These are phyloP conservation scores for Mucor indicus DNA, from an alignment of 371 early-diverging fungal genomes.

Conservation along the genomic window DNA sequence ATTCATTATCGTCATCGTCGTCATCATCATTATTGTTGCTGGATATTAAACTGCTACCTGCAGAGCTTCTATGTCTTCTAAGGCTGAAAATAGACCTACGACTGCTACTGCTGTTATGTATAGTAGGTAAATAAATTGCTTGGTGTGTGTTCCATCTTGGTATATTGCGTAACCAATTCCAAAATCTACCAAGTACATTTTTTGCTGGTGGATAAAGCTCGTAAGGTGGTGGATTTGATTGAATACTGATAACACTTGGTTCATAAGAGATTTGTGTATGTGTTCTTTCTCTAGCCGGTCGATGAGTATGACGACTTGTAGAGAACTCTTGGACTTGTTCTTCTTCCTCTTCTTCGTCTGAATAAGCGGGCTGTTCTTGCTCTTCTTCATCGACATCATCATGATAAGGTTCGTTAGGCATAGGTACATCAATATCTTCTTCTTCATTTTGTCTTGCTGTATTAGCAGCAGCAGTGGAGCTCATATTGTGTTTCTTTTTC, in stretches of 20 bases:
- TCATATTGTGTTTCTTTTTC: not conserved
- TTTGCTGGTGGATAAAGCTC: conserved; percentile 49
- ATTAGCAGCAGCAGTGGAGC: conserved; percentile 1
- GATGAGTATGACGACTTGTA: not conserved
- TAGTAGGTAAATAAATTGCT: conserved; percentile 41
- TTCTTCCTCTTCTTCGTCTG: conserved; percentile 8
- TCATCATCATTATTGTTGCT: not conserved
- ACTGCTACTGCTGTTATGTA: conserved; percentile 8
- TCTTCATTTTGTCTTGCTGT: not conserved
- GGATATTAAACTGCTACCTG: conserved; percentile 22
- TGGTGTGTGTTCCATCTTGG: conserved; percentile 41
- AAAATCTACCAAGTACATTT: conserved; percentile 34
- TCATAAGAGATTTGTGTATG: conserved; percentile 16
- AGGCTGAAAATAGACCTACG: conserved; percentile 17
- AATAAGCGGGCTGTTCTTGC: conserved; percentile 9
- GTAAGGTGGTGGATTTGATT: conserved; percentile 48
- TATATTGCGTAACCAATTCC: conserved; percentile 44
- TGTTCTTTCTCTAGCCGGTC: not conserved
- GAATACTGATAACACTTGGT: conserved; percentile 40
- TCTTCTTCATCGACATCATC: conserved; percentile 20
- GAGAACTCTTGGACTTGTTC: not conserved
- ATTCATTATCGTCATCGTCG: no score
- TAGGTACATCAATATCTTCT: conserved; percentile 4
- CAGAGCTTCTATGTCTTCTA: not conserved
- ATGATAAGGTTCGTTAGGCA: conserved; percentile 22